Percentiles rank a stretch among this genome's conserved stretches.
These are phyloP conservation scores for Patellifolia procumbens DNA, from an alignment of 179 eudicot genomes.

Conservation along the genomic window DNA sequence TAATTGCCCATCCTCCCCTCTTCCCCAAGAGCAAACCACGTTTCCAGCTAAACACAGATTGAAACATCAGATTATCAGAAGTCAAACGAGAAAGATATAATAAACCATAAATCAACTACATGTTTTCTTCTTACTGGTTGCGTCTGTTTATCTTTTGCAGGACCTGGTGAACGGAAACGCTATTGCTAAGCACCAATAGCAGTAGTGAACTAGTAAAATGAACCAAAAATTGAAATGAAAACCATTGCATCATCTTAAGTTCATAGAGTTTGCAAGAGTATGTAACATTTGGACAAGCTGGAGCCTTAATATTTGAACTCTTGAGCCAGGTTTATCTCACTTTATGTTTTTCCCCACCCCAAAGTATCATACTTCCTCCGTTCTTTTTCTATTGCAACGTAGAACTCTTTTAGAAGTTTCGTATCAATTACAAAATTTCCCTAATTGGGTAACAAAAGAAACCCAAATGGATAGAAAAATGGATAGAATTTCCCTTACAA, in stretches of 20 bases:
- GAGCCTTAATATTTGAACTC: background rate
- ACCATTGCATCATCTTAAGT: background rate
- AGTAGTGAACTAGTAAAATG: background rate
- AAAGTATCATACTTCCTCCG: background rate
- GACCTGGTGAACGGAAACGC: background rate
- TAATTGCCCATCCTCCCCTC: constrained; percentile 97
- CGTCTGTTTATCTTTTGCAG: background rate
- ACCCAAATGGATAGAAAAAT: too few species aligned
- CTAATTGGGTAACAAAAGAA: too few species aligned
- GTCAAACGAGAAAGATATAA: background rate
- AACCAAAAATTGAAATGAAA: background rate
- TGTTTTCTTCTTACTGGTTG: background rate
- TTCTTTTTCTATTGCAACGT: too few species aligned
- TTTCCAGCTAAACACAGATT: constrained; percentile 61
- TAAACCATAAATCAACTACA: background rate
- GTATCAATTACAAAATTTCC: too few species aligned
- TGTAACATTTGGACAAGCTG: background rate
- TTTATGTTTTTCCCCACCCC: background rate
- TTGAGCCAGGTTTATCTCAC: background rate
- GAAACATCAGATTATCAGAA: constrained; percentile 1
- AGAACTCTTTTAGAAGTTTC: too few species aligned
- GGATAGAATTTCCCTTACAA: too few species aligned
- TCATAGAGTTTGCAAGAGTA: background rate
- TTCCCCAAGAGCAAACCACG: constrained; percentile 95
- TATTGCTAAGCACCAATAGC: background rate